A percentile compares a stretch with the other conserved stretches of the same genome.
Conservation (phyloP, 306 rosid genomes). For the Trifolium repens region DNA sequence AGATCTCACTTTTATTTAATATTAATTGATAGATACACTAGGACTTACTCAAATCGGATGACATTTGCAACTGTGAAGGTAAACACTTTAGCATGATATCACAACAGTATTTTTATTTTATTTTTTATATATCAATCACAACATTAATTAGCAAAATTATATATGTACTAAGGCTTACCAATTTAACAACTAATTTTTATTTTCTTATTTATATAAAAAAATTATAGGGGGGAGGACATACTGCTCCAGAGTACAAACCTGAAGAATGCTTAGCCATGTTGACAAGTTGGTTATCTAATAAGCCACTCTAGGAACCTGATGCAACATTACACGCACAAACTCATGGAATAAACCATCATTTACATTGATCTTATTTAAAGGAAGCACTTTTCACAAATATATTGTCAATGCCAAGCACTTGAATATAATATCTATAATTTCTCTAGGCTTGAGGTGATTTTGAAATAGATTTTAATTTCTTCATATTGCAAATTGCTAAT, state of each 20-base stretch:
- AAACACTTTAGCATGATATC: not conserved
- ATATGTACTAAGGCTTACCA: not conserved
- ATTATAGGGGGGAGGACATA: conserved; percentile 67
- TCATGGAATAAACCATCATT: no score
- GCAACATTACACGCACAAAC: no score
- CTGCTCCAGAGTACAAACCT: conserved; percentile 57
- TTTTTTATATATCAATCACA: not conserved
- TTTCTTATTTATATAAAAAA: not conserved
- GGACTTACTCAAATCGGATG: conserved; percentile 57
- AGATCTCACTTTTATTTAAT: not conserved
- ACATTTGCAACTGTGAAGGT: conserved; percentile 70
- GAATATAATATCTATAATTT: no score
- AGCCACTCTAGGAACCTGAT: not conserved
- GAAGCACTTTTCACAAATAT: no score
- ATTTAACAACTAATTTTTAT: not conserved
- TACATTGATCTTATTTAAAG: no score
- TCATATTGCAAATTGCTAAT: no score
- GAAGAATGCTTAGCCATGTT: conserved; percentile 57
- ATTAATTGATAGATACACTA: conserved; percentile 49
- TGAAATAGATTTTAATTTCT: no score
- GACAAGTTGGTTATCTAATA: conserved; percentile 51
- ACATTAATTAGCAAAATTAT: not conserved
- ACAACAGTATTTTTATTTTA: no score
- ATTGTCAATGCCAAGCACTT: no score
- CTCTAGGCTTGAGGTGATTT: no score